These are phyloP conservation scores for Penicillium diatomitis DNA, from an alignment of 495 filamentous ascomycete species.

Conservation along the genomic window DNA sequence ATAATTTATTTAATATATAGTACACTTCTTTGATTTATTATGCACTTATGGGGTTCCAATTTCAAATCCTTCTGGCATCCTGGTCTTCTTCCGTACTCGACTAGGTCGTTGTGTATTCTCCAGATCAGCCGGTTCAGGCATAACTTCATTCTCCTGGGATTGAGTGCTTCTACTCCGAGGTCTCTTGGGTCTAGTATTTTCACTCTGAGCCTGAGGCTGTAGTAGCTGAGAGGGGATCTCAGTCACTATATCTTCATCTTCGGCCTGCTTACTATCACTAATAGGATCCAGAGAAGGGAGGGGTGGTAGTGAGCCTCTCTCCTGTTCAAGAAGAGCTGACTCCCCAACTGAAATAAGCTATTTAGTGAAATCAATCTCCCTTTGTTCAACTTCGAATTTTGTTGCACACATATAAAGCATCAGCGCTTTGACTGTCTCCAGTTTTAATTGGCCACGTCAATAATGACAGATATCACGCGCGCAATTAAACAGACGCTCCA, in stretches of 20 bases:
- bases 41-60: too few species aligned
- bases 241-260: neutral
- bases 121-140: neutral
- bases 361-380: neutral
- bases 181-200: neutral
- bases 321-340: neutral
- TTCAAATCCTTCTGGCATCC: too few species aligned
- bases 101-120: neutral
- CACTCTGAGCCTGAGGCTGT: neutral
- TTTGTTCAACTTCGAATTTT: neutral
- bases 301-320: too few species aligned
- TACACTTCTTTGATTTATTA: too few species aligned
- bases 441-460: constrained; percentile 4
- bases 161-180: neutral
- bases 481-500: constrained; percentile 12
- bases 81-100: too few species aligned
- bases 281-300: neutral
- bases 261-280: constrained; percentile 4
- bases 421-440: neutral
- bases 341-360: constrained; percentile 1
- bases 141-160: neutral
- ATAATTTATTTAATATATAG: too few species aligned
- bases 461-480: constrained; percentile 11
- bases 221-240: neutral
- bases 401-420: neutral